Evolutionary conservation across 495 filamentous ascomycete genomes (phyloP), one percentile per base, ranked within the genome.

Genomic region (Aspergillus carlsbadensis): DNA sequence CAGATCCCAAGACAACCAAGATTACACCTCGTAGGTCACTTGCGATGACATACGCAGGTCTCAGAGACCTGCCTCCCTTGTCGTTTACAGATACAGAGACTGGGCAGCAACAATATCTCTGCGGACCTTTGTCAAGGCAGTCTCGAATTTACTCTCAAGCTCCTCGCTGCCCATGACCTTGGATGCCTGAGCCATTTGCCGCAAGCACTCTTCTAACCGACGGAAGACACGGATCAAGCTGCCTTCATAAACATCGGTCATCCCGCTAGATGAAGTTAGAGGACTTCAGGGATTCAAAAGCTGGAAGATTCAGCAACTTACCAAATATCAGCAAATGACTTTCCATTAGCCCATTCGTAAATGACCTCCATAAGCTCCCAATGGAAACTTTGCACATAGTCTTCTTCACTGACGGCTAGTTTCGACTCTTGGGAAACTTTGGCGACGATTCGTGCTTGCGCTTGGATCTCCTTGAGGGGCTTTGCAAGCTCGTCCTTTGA

Each of bases 91-190:
- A 67, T 97, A 97, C 63, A 97, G 71, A 54, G 87, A 91, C 77
- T 96, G 92, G 61, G 92, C 91, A 46, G 92, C 90, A 54, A 97
- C 92, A 69, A 97, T 91, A 67, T 96, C 92, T 64, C 94, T 79
- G 73, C 86, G 84, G 17, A 98, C 85, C 83, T 96, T 95, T 43
- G 77, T 75, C 62, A 98, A 74, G 33, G 89, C 85, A 52, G 82
- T 76, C 69, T 96, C 91, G 62, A 98, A 98, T 67, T 90, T 98
- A 63, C 84, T 75, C 70, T 92, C 86, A 50, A 98, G 78, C 56
- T 97, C 94, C 59, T 96, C 89, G 67, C 86, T 96, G 51, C 94
- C 94, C 95, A 98, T 98, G 50, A 96, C 92, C 73, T 96, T 96
- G 59, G 88, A 83, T 37, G 91, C 94, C 73, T 96, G 88, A n/a